A percentile compares a stretch with the other conserved stretches of the same genome.
These are phyloP conservation scores for Kondoa malvinella DNA, from an alignment of 768 basidiomycete genomes.

Conservation along the genomic window DNA sequence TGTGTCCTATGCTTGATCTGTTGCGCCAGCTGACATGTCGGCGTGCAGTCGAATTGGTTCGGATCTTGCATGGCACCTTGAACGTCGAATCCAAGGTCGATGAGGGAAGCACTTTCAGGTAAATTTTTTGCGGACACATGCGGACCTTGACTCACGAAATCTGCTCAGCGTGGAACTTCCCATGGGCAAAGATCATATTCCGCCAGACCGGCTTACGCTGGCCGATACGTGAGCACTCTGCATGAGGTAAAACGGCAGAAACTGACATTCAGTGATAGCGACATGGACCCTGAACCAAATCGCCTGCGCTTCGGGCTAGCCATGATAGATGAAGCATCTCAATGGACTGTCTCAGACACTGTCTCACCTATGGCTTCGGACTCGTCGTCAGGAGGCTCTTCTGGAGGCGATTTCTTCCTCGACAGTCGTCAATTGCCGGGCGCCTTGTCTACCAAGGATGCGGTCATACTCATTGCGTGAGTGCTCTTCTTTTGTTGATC, in stretches of 20 bases:
- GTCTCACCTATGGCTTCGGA: not conserved
- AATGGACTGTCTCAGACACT: conserved; percentile 3
- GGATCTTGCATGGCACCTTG: conserved; percentile 18
- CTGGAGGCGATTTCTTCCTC: not conserved
- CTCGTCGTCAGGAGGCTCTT: not conserved
- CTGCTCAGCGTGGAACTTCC: conserved; percentile 13
- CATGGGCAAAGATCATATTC: not conserved
- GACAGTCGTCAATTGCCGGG: not conserved
- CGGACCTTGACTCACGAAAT: too few relatives aligned
- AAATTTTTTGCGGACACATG: too few relatives aligned
- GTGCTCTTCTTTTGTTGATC: conserved; percentile 1
- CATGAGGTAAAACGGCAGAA: too few relatives aligned
- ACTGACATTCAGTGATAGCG: too few relatives aligned
- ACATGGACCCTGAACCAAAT: conserved; percentile 14
- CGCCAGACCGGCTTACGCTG: too few relatives aligned
- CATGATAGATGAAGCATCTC: not conserved
- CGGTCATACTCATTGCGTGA: not conserved
- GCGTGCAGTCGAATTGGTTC: conserved; percentile 5
- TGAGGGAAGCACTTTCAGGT: conserved; percentile 10
- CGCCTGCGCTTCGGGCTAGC: conserved; percentile 18
- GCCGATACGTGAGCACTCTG: not conserved
- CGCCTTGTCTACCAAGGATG: not conserved
- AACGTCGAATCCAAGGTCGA: conserved; percentile 19
- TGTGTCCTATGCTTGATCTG: too few relatives aligned
- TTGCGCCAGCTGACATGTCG: too few relatives aligned